Conservation (phyloP, 352 stramenopile species). For the Discostella stelligera region DNA sequence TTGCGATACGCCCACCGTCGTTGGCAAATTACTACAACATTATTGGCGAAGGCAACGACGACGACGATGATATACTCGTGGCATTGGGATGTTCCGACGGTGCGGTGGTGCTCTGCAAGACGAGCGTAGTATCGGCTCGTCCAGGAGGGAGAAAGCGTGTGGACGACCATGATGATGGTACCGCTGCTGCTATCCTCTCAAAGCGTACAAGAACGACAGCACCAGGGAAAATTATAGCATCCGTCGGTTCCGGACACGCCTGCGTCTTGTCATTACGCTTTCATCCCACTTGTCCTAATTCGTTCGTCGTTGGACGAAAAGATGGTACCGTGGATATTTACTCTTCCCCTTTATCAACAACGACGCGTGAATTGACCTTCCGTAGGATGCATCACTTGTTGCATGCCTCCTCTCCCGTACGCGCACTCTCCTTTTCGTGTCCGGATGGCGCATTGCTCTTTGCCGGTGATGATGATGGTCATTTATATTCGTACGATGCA, state of each 20-base stretch:
- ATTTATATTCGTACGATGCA: constrained; percentile 63
- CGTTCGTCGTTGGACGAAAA: constrained; percentile 63
- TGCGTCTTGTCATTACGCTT: constrained; percentile 53
- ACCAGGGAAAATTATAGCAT: constrained; percentile 55
- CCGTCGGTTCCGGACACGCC: constrained; percentile 37
- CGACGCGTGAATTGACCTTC: constrained; percentile 23
- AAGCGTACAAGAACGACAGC: constrained; percentile 9
- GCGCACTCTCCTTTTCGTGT: constrained; percentile 56
- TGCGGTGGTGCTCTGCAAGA: constrained; percentile 54
- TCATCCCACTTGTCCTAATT: constrained; percentile 52
- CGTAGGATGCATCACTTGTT: constrained; percentile 39
- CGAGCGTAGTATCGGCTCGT: constrained; percentile 49
- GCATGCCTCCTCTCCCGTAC: constrained; percentile 47
- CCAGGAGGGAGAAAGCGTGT: not conserved
- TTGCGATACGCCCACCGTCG: constrained; percentile 56
- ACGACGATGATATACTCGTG: constrained; percentile 52
- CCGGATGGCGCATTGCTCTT: constrained; percentile 63
- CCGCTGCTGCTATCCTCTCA: constrained; percentile 21
- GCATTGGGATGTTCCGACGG: constrained; percentile 70
- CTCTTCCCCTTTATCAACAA: constrained; percentile 20
- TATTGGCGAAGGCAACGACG: not conserved
- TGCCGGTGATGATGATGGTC: constrained; percentile 64
- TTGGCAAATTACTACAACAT: constrained; percentile 47
- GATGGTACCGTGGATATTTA: constrained; percentile 73
- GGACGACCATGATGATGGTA: not conserved